phyloP scores from a whole-genome alignment of 108 stramenopile genomes.

The Cylindrotheca closterium region DNA sequence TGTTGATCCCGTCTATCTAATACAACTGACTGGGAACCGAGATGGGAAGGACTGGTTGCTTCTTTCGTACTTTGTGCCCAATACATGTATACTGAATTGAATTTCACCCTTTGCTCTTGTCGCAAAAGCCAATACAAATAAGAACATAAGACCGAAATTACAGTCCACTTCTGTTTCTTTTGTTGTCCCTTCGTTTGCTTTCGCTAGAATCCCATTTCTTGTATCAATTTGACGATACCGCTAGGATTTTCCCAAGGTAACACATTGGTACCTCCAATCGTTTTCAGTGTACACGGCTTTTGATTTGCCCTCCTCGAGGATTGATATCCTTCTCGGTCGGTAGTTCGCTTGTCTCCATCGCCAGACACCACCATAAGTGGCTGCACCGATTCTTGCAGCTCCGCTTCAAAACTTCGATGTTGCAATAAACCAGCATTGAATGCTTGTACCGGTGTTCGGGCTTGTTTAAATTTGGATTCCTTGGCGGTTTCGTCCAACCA shows the following conservation, averaged over 20 bases:
- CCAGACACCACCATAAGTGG: slow-evolving; percentile 55
- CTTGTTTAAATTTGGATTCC: slow-evolving; percentile 19
- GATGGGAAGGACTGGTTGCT: too few species aligned
- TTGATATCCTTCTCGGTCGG: slow-evolving; percentile 39
- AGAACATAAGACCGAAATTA: too few species aligned
- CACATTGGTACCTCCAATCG: slow-evolving; percentile 51
- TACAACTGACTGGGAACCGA: too few species aligned
- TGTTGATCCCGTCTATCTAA: too few species aligned
- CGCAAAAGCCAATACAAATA: too few species aligned
- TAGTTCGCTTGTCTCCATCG: slow-evolving; percentile 34
- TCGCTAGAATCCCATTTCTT: background rate
- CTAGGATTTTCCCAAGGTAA: slow-evolving; percentile 61
- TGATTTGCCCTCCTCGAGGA: too few species aligned
- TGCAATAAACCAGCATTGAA: slow-evolving; percentile 72
- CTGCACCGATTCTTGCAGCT: slow-evolving; percentile 42
- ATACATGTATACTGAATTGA: too few species aligned
- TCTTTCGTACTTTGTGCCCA: too few species aligned
- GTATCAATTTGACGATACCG: background rate
- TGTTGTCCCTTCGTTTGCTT: too few species aligned
- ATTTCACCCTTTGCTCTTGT: too few species aligned
- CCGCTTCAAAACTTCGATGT: slow-evolving; percentile 52
- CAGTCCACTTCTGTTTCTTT: too few species aligned
- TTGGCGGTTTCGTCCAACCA: slow-evolving; percentile 50
- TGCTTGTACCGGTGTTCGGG: slow-evolving; percentile 50
- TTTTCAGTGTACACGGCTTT: slow-evolving; percentile 38